phyloP scores from a whole-genome alignment of 208 protist genomes.

The Leptomonas pyrrhocoris region DNA sequence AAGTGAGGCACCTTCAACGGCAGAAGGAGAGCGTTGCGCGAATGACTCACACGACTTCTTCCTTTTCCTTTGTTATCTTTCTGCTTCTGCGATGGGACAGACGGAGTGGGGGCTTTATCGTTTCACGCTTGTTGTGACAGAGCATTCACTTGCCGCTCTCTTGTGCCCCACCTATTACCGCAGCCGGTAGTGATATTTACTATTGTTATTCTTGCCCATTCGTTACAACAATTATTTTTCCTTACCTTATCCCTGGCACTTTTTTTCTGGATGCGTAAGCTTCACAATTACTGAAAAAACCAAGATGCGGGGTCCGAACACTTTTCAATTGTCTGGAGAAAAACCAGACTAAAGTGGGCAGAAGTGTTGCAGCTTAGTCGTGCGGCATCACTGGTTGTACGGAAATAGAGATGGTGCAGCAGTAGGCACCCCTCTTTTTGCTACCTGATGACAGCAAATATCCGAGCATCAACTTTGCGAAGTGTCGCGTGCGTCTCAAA shows the following conservation, averaged over 20 bases:
- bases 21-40: background rate
- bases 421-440: no score
- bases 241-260: background rate
- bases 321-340: no score
- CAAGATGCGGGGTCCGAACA: no score
- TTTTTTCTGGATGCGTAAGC: no score
- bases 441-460: no score
- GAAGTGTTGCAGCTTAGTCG: no score
- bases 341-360: no score
- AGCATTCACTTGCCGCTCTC: background rate
- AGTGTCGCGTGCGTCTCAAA: no score
- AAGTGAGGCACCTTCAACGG: background rate
- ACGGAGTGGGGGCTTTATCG: background rate
- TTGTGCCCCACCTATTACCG: background rate
- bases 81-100: background rate
- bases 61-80: background rate
- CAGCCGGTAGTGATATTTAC: background rate
- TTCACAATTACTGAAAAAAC: no score
- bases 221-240: background rate
- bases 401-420: no score
- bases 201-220: conserved; percentile 12
- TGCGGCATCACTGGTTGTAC: no score
- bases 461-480: no score
- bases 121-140: background rate
- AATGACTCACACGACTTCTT: background rate